Percentiles rank a stretch among this genome's conserved stretches.
Evolutionary conservation across 768 basidiomycete species (phyloP).

Genomic region (Cantharellus anzutake): DNA sequence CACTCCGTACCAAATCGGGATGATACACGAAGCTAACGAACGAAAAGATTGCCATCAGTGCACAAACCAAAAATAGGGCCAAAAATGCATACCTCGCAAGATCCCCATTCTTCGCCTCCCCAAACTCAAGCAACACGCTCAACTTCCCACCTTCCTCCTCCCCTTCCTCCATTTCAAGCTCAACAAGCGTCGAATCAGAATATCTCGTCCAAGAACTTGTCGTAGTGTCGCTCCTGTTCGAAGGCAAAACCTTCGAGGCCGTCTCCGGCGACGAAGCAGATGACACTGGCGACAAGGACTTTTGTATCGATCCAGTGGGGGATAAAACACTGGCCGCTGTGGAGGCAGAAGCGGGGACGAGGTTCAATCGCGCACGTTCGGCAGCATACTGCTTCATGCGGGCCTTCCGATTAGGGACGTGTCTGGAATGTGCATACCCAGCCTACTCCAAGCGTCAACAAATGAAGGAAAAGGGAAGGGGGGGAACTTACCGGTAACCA

Average conservation of each 20-base stretch:
- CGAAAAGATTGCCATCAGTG: not conserved
- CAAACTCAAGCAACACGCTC: conserved; percentile 6
- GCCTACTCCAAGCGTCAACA: not conserved
- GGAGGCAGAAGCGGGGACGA: conserved; percentile 2
- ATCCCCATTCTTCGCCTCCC: not conserved
- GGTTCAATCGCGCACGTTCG: conserved; percentile 7
- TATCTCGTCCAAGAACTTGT: not conserved
- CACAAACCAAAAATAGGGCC: not conserved
- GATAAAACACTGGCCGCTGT: not conserved
- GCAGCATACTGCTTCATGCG: conserved; percentile 7
- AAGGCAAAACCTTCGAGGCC: not conserved
- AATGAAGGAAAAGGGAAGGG: not conserved
- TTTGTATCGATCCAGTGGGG: not conserved
- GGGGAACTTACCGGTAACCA: conserved; percentile 3
- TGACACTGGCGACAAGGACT: not conserved
- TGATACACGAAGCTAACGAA: conserved; percentile 8
- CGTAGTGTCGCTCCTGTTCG: not conserved
- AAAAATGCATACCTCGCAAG: not conserved
- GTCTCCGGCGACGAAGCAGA: not conserved
- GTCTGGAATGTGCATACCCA: conserved; percentile 6
- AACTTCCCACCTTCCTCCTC: conserved; percentile 8
- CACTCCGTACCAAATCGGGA: conserved; percentile 1
- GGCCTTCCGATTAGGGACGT: conserved; percentile 7
- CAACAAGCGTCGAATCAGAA: not conserved
- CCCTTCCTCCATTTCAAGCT: conserved; percentile 3